Base-by-base conservation (phyloP, 2,329 filamentous ascomycete species). In the Fusarium sp. region DNA sequence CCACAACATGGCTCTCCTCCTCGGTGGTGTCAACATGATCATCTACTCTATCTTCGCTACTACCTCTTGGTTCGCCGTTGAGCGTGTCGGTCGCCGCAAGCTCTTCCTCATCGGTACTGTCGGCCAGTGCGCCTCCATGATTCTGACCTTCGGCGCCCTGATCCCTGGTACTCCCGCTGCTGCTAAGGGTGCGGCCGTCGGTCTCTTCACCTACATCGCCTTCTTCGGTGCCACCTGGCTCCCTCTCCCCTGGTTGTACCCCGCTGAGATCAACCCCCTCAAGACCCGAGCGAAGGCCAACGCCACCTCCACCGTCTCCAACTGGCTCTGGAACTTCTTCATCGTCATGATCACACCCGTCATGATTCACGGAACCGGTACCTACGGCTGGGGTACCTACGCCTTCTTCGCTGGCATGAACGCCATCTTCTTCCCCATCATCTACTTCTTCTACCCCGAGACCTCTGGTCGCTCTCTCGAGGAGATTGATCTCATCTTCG, bases 281-380 rank as follows among this genome's bases (percentile, higher is more conserved):
- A 81, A 87, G 32, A 88, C 88, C 73, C 82, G 87, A 29, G 86
- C 85, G 5, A 83, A 83, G 65, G 84, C 83, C 56, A 88, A 88
- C 80, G 86, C 85, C 3, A 78, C 89, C 8, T 85, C 86, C 2
- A 89, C 87, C 0, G 83, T 85, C 4, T 84, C 83, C 57, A 89
- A 90, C 79, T 90, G 88, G 88, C 80, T 83, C 27, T 92, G 88
- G 87, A 91, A 92, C 79, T 93, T 92, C 81, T 82, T 92, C 71
- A 86, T 88, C 68, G 87, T 88, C 0, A 93, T 94, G 83, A 92
- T 93, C 81, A 93, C 91, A 0, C 90, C 91, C 1, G 92, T 92
- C 77, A 93, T 93, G 40, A 82, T 91, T 13, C 79, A 85, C 55
- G 83, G 85, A 32, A 87, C 81, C 4, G 79, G 78, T 13, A 86